Evolutionary conservation across 2,329 filamentous ascomycete genomes (phyloP).

Genomic region (Calonectria crousiana): DNA sequence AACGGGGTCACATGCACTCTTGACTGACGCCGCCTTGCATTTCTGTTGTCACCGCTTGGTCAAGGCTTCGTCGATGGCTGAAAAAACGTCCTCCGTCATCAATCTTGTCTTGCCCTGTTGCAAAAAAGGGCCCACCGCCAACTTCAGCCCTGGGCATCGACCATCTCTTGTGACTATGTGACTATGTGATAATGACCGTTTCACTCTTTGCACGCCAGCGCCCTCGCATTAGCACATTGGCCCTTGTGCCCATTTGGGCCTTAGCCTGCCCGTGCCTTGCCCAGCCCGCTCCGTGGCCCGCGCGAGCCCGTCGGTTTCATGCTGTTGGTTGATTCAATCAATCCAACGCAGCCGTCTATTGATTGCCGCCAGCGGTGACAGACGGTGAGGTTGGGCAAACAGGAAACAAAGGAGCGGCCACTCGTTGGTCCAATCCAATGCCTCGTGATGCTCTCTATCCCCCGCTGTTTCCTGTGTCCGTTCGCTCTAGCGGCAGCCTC

Average conservation of each 20-base stretch:
- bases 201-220: constrained; percentile 15
- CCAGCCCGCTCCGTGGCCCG: constrained; percentile 29
- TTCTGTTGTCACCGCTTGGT: neutral
- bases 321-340: constrained; percentile 23
- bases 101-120: neutral
- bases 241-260: constrained; percentile 22
- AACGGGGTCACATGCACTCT: constrained; percentile 5
- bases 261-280: constrained; percentile 22
- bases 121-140: constrained; percentile 6
- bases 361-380: constrained; percentile 8
- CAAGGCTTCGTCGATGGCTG: constrained; percentile 10
- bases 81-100: constrained; percentile 6
- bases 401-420: neutral
- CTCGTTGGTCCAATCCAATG: neutral
- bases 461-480: neutral
- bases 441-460: neutral
- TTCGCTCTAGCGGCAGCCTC: constrained; percentile 9
- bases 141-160: constrained; percentile 21
- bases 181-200: constrained; percentile 2
- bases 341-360: neutral
- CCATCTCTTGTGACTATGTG: constrained; percentile 18
- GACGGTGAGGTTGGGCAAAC: constrained; percentile 9
- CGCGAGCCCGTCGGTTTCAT: constrained; percentile 39
- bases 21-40: constrained; percentile 3
- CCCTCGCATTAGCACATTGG: constrained; percentile 34